Conservation (phyloP, 768 basidiomycete species). For the Mycena rosella region DNA sequence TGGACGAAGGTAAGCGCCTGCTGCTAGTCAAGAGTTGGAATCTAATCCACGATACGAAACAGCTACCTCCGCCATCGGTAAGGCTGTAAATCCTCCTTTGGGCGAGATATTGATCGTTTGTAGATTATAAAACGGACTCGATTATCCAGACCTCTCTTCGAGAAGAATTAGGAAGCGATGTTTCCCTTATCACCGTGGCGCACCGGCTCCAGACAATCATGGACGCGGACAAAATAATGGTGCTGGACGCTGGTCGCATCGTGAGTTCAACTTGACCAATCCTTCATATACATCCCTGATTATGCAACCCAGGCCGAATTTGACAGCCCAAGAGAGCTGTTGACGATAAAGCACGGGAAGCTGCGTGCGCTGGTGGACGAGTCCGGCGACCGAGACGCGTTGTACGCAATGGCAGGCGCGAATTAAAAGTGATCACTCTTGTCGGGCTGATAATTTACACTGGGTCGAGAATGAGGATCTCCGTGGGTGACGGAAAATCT, state of each 20-base stretch:
- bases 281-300: background rate
- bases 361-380: slow-evolving; percentile 68
- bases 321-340: slow-evolving; percentile 62
- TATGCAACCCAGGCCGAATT: slow-evolving; percentile 57
- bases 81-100: background rate
- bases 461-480: too few relatives aligned
- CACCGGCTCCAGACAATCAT: slow-evolving; percentile 32
- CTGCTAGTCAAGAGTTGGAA: background rate
- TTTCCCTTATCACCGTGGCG: slow-evolving; percentile 25
- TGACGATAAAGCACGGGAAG: slow-evolving; percentile 62
- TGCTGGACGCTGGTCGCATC: slow-evolving; percentile 29
- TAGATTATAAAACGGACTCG: slow-evolving; percentile 51
- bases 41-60: background rate
- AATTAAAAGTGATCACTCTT: too few relatives aligned
- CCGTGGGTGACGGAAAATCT: too few relatives aligned
- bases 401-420: slow-evolving; percentile 56
- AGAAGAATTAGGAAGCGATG: slow-evolving; percentile 12
- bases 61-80: slow-evolving; percentile 35
- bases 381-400: slow-evolving; percentile 62
- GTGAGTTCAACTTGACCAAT: background rate
- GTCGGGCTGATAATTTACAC: too few relatives aligned
- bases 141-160: slow-evolving; percentile 57
- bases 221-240: slow-evolving; percentile 33
- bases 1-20: slow-evolving; percentile 31
- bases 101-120: background rate